Base-by-base conservation (phyloP, 371 early-diverging fungal genomes). In the Smittium culicis region DNA sequence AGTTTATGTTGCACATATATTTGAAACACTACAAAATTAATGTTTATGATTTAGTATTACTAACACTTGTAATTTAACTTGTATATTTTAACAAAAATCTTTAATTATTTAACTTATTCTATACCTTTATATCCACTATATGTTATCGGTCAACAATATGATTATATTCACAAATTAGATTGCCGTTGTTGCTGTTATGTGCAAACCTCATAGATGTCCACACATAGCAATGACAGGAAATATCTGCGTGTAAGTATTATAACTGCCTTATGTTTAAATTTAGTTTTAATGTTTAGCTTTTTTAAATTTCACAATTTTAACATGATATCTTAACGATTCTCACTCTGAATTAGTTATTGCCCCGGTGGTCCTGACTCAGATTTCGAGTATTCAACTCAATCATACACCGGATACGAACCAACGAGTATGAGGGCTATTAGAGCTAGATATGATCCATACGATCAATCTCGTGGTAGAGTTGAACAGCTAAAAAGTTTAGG, bases 331-430 rank as follows among this genome's bases (percentile, higher is more conserved):
- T 60, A 60, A 16, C 27, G 3, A n/a, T 20, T 57, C 3, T 25
- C 3, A 3, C 25, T 45, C 3, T 35, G 29, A 14, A 3, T 63
- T 29, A 63, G 63, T 24, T 97, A 99, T 79, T 99, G 99, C 75
- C 99, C 99, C 31, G 99, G 99, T 64, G 99, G 99, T 0, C 99
- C 99, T 16, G 99, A 99, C 78, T 97, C 98, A 1, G 99, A 99
- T 78, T 99, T 99, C 77, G 99, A 99, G 80, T 99, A 99, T 79
- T 97, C 98, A 45, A 99, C 99, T 32, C 99, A 99, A 76, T 94
- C 95, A 14, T 99, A 99, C 73, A 99, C 99, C 20, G 99, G 99
- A 35, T 99, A 99, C 76, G 99, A 99, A 73, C 99, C 99, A 2
- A 99, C 99, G 1, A 91, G 91, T 64, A 99, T 99, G 99, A 89